A percentile compares a stretch with the other conserved stretches of the same genome.
phyloP scores from a whole-genome alignment of 352 stramenopile species.

The Globisporangium ultimum region DNA sequence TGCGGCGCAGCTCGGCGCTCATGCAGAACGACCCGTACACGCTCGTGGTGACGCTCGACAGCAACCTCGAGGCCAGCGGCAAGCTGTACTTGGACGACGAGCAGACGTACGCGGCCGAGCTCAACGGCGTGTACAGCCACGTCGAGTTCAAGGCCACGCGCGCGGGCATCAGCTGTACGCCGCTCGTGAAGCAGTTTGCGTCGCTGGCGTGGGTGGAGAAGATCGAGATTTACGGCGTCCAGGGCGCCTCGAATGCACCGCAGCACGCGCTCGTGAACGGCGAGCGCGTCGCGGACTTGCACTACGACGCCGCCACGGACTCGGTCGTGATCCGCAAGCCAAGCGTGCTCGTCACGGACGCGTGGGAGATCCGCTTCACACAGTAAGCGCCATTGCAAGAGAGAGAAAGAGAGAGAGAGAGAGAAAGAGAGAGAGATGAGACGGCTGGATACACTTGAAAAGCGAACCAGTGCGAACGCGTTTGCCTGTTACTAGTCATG shows the following conservation, averaged over 20 bases:
- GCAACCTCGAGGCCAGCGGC: constrained; percentile 73
- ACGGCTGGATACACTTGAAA: too few species aligned
- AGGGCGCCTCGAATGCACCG: constrained; percentile 35
- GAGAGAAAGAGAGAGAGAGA: background rate
- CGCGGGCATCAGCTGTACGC: constrained; percentile 28
- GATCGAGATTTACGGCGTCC: constrained; percentile 77
- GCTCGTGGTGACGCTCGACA: constrained; percentile 92
- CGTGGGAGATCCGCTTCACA: constrained; percentile 67
- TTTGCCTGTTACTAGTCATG: too few species aligned
- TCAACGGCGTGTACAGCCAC: constrained; percentile 43
- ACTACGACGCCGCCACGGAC: constrained; percentile 61
- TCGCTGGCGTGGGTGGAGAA: constrained; percentile 74
- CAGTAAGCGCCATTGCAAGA: constrained; percentile 5
- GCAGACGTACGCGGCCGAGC: constrained; percentile 70
- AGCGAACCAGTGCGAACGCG: too few species aligned
- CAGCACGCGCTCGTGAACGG: constrained; percentile 39
- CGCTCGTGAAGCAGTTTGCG: constrained; percentile 37
- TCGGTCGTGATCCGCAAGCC: constrained; percentile 86
- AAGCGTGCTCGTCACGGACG: constrained; percentile 54
- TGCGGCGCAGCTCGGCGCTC: constrained; percentile 91
- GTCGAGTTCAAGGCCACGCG: constrained; percentile 42
- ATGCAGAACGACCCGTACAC: constrained; percentile 98
- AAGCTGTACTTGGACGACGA: constrained; percentile 97
- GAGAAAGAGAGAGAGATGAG: background rate
- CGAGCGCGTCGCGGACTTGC: constrained; percentile 45